These are phyloP conservation scores for Chaetomium globosum DNA, from an alignment of 2,329 filamentous ascomycete species.

Conservation along the genomic window DNA sequence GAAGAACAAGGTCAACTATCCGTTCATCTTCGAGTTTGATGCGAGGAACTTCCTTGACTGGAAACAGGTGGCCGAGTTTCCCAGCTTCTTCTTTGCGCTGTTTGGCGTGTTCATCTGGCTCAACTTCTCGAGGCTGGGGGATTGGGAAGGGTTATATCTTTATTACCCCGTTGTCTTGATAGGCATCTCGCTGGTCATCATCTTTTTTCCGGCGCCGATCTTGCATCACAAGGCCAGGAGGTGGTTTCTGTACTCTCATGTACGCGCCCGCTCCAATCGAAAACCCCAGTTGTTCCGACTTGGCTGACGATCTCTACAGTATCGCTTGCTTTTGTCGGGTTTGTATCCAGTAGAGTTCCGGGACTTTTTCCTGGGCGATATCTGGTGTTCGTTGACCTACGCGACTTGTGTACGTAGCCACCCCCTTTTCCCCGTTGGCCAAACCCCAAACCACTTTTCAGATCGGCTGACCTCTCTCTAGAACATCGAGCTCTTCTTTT, in stretches of 20 bases:
- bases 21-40: slow-evolving; percentile 96
- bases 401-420: slow-evolving; percentile 70
- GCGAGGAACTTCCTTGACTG: slow-evolving; percentile 83
- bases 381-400: slow-evolving; percentile 95
- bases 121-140: slow-evolving; percentile 75
- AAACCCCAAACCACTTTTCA: neutral
- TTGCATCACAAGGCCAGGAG: slow-evolving; percentile 75
- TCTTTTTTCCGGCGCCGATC: slow-evolving; percentile 75
- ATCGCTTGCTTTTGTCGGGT: slow-evolving; percentile 81
- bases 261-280: slow-evolving; percentile 50
- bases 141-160: slow-evolving; percentile 66
- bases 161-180: slow-evolving; percentile 88
- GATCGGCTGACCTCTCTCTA: slow-evolving; percentile 41
- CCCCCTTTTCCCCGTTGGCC: neutral
- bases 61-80: slow-evolving; percentile 83
- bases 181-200: slow-evolving; percentile 63
- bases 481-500: slow-evolving; percentile 94
- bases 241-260: slow-evolving; percentile 90
- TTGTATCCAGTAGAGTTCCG: slow-evolving; percentile 93
- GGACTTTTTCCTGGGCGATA: slow-evolving; percentile 96
- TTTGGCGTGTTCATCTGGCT: slow-evolving; percentile 83
- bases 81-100: slow-evolving; percentile 77
- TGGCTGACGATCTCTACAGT: slow-evolving; percentile 56
- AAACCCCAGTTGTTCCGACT: neutral
- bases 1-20: slow-evolving; percentile 86